Evolutionary conservation across 2,329 filamentous ascomycete species (phyloP), one percentile per base, ranked within the genome.

Genomic region (Lachnum nothofagi): DNA sequence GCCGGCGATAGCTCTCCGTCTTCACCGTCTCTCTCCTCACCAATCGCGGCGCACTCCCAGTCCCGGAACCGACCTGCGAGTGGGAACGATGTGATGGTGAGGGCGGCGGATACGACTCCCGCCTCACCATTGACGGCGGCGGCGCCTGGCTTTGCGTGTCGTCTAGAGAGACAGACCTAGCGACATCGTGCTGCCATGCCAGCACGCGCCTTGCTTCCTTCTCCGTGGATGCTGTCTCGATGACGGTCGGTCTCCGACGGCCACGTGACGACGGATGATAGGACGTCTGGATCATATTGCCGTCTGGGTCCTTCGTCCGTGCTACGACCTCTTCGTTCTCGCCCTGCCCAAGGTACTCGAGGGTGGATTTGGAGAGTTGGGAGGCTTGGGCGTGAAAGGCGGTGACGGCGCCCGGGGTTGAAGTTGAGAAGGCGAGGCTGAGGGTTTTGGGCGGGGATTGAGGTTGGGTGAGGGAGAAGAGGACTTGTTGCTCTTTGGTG

Each of bases 271-370:
- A 74, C 9, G 35, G 16, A 16, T 38, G 22, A 65, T 82, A 86
- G 42, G 91, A 80, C 24, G 88, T 85, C 63, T 93, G 87, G 64
- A 95, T 82, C 59, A 79, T 86, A 70, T 95, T 94, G 43, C 87
- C 87, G 70, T 95, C 88, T 46, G 88, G 77, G 67, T 95, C 89
- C 52, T 82, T 77, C 34, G 89, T 82, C 75, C 71, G 80, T 72
- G 68, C 22, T n/a, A 45, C 17, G 78, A 70, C 31, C 7, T 43
- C 50, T 37, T 51, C 51, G 14, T 23, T 34, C 8, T 23, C 43
- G 12, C 49, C 35, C 9, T 53, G 51, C 10, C 51, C 51, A n/a
- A 17, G 29, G 14, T 54, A 39, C 7, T 49, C 45, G 27, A 55
- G 29, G 12, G 17, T 38, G 14, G 16, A 17, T 27, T n/a, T 47